Evolutionary conservation across 768 basidiomycete species (phyloP).

Genomic region (Paxillus involutus): DNA sequence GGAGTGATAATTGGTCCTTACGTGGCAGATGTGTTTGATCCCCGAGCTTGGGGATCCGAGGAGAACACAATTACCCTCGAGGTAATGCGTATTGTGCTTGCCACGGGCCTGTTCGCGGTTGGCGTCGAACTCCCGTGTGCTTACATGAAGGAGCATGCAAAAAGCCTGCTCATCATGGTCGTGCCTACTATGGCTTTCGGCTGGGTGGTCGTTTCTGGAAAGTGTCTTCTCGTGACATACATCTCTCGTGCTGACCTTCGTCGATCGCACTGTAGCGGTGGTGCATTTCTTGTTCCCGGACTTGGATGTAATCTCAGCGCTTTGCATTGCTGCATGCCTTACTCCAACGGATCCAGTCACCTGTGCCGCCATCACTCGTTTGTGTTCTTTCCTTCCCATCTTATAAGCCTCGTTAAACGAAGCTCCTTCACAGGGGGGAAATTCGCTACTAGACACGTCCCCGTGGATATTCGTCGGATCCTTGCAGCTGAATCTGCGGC

Average conservation of each 20-base stretch:
- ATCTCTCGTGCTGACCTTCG: not conserved
- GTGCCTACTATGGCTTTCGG: slow-evolving; percentile 85
- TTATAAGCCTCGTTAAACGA: not conserved
- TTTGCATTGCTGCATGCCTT: slow-evolving; percentile 86
- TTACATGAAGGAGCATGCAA: slow-evolving; percentile 81
- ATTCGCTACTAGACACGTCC: slow-evolving; percentile 70
- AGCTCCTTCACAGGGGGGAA: slow-evolving; percentile 52
- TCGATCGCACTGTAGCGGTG: slow-evolving; percentile 44
- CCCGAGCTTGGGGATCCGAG: slow-evolving; percentile 64
- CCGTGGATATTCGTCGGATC: slow-evolving; percentile 72
- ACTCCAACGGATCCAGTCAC: slow-evolving; percentile 96
- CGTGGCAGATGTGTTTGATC: slow-evolving; percentile 69
- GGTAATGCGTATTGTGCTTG: slow-evolving; percentile 85
- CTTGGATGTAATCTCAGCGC: slow-evolving; percentile 68
- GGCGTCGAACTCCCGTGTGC: slow-evolving; percentile 89
- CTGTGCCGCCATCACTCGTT: slow-evolving; percentile 78
- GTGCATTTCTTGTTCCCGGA: slow-evolving; percentile 71
- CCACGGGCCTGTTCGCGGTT: slow-evolving; percentile 90
- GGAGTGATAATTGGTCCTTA: slow-evolving; percentile 68
- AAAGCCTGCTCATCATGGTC: slow-evolving; percentile 66
- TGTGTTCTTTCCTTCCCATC: slow-evolving; percentile 12
- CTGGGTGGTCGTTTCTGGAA: slow-evolving; percentile 76
- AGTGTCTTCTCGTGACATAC: slow-evolving; percentile 13
- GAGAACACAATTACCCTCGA: slow-evolving; percentile 75
- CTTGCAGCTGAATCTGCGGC: slow-evolving; percentile 89